These are phyloP conservation scores for Solidago caesia DNA, from an alignment of 129 eudicot species.

Conservation along the genomic window DNA sequence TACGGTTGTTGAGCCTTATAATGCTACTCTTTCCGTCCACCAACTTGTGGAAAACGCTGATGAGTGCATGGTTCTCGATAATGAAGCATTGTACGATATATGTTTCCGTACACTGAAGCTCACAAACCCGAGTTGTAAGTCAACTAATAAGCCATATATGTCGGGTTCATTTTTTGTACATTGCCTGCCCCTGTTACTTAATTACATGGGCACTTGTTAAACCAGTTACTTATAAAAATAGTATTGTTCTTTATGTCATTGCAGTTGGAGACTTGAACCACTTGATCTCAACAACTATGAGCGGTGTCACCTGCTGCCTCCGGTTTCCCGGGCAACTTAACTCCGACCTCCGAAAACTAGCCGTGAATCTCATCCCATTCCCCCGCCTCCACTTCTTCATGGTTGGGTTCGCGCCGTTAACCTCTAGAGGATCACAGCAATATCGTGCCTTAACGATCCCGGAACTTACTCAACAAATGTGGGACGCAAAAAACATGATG, in stretches of 20 bases:
- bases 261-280: constrained; percentile 85
- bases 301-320: constrained; percentile 82
- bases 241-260: not conserved
- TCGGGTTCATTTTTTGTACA: not conserved
- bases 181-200: not conserved
- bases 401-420: constrained; percentile 78
- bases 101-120: constrained; percentile 89
- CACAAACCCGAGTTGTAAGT: constrained; percentile 83
- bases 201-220: not conserved
- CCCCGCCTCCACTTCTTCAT: constrained; percentile 88
- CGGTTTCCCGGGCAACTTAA: constrained; percentile 82
- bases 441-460: constrained; percentile 67
- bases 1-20: constrained; percentile 85
- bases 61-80: constrained; percentile 87
- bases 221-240: too few relatives aligned
- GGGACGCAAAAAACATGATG: constrained; percentile 82
- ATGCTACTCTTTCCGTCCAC: constrained; percentile 88
- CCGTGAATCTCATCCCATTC: constrained; percentile 77
- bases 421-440: constrained; percentile 66
- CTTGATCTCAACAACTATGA: constrained; percentile 77
- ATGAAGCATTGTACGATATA: constrained; percentile 78
- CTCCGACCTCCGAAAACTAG: constrained; percentile 82
- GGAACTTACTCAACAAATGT: constrained; percentile 72
- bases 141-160: not conserved
- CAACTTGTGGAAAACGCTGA: constrained; percentile 84